These are phyloP conservation scores for Galeopsis tetrahit DNA, from an alignment of 257 asterid genomes.

Conservation along the genomic window DNA sequence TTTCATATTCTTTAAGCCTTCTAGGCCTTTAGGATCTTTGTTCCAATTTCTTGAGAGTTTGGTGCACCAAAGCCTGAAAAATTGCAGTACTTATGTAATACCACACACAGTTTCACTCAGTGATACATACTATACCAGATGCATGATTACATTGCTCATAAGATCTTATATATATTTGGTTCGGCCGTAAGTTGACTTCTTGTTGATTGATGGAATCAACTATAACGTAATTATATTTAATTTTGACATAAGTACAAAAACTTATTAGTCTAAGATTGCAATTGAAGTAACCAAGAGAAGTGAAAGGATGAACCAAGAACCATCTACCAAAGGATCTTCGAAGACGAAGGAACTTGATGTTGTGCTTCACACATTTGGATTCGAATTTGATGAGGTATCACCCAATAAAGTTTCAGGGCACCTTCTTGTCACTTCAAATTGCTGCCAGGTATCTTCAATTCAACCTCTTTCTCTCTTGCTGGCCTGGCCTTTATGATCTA, in stretches of 20 bases:
- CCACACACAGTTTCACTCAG: neutral
- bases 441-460: constrained; percentile 62
- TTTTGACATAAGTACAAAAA: too few relatives aligned
- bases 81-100: neutral
- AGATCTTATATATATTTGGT: neutral
- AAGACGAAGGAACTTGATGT: constrained; percentile 56
- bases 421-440: constrained; percentile 56
- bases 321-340: constrained; percentile 31
- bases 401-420: constrained; percentile 66
- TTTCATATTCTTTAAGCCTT: neutral
- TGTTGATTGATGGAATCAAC: too few relatives aligned
- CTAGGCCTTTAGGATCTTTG: neutral
- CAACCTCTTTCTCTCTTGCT: neutral
- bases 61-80: neutral
- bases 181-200: too few relatives aligned
- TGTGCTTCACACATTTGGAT: constrained; percentile 63
- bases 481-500: neutral
- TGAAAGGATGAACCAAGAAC: constrained; percentile 33
- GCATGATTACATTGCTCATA: constrained; percentile 6
- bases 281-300: constrained; percentile 4
- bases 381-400: constrained; percentile 67
- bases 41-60: neutral
- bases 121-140: neutral
- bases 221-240: too few relatives aligned
- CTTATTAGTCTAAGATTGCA: neutral